Evolutionary conservation across 768 basidiomycete species (phyloP), one percentile per base, ranked within the genome.

Genomic region (Boletus edulis): DNA sequence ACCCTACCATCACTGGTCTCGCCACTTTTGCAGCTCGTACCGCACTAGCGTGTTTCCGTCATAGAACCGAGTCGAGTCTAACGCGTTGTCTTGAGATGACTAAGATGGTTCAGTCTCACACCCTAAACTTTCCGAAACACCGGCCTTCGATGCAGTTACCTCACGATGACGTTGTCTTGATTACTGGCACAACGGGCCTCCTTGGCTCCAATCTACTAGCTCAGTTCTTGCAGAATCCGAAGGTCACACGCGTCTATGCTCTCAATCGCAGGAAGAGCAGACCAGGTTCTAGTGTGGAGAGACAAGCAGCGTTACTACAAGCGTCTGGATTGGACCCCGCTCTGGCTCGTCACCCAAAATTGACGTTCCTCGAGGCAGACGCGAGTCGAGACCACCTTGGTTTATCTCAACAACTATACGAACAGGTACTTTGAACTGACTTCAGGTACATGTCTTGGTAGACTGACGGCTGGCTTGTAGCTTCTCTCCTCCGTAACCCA

Each of bases 161-260:
- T 43, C 18, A 40, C 3, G 35, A 53, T 10, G 61, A 63, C 2
- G 22, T 58, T 22, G 51, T 76, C 42, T 57, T 75, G 38, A 51
- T 73, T 24, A 76, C 73, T 6, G 73, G 72, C 4, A 73, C 70
- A 20, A 75, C 71, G 0, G 71, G 72, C 13, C 61, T 62, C 38
- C 38, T 76, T 17, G 75, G 75, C 14, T 66, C 65, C 3, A 55
- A 64, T 44, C 29, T 73, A 11, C 58, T 74, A 17, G 56, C 60
- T 12, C 54, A 50, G 11, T 66, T 72, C 37, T 44, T 68, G 29
- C 40, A 39, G 6, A 43, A 49, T n/a, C 44, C 53, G 2, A 37
- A 37, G 4, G 58, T 72, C 14, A 31, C 54, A 14, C 41, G 42
- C 22, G 61, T 76, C 5, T 72, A 70, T 44, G 69, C 70, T 2